Base-by-base conservation (phyloP, 2,329 filamentous ascomycete genomes). In the Aspergillus nomiae region DNA sequence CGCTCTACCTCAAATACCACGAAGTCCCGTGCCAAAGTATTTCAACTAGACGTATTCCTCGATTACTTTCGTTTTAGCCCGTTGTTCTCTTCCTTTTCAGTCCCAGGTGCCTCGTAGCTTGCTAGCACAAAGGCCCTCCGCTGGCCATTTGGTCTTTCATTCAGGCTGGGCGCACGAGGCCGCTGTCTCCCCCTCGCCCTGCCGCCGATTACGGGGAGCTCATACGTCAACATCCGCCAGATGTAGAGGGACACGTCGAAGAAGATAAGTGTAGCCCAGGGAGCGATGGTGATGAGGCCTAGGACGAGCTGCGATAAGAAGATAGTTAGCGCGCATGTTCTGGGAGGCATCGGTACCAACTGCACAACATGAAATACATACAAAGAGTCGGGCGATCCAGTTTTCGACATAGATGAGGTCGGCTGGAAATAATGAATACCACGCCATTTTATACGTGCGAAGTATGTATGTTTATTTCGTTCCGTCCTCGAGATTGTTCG, bases 191-290 rank as follows among this genome's bases (percentile, higher is more conserved):
- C 87, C 62, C 84, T 81, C 38, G 87, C 87, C 67, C 87, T 80
- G 7, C 88, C 88, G 4, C 88, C 88, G 54, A 89, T 69, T 34
- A 85, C 72, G 1, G 88, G 88, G 2, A 89, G 75, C 64, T 89
- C 84, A 74, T 89, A 86, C 48, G 82, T 82, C 14, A 83, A 71
- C 16, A 84, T 80, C 63, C 89, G 87, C 74, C 84, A 85, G 62
- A 87, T 66, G 76, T 89, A 91, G 48, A 90, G 81, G 28, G 85
- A 66, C 59, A 89, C 74, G 72, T 91, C 89, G 78, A 90, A 90
- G 65, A 87, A 60, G 65, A 91, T 79, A 41, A 90, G 76, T 28
- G 85, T 77, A 6, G 84, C 75, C 87, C 88, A 91, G 12, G 89
- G 89, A 2, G 84, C 84, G 66, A 90, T 86, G 53, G 84, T 85